Evolutionary conservation across 2,329 filamentous ascomycete species (phyloP), one percentile per base, ranked within the genome.

Genomic region (Tolypocladium tundrense): DNA sequence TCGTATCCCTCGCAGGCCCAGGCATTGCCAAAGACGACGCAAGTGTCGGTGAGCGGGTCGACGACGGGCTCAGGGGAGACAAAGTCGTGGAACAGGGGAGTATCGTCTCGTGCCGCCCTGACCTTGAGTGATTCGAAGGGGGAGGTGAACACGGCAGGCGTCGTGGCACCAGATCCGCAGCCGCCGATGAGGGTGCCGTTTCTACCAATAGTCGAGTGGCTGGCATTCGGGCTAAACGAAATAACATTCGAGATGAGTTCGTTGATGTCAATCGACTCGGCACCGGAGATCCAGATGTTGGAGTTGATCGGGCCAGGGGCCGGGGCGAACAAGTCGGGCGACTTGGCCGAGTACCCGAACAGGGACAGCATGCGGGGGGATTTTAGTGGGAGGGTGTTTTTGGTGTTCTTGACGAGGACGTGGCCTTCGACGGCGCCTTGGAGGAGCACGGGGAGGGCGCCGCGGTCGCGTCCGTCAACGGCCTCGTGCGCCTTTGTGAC

Each of bases 1-100:
- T 90, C 79, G 61, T 80, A 87, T 1, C 87, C 88, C 71, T 96
- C 91, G 1, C 87, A 85, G 1, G 87, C 83, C 70, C 87, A 89
- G 9, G 78, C 81, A 65, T 88, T 88, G 63, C 83, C 80, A 62
- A 88, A 82, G 0, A 87, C 82, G 2, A 88, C 70, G 61, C 90
- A 94, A 8, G 90, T 78, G 64, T 91, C 80, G 1, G 79, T 77
- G 4, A 62, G 70, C 2, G 73, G 67, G 54, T 79, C 73, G 9
- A 87, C 79, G 7, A 70, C 63, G 0, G 85, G 83, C 1, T 75
- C 68, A 1, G 68, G 65, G 1, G 71, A 77, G 19, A 68, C 67
- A 60, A 86, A 81, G 65, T 88, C 85, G 77, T 80, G 85, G 66
- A 80, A 81, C 1, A 88, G 65, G 0, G 77, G 76, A 0, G 83